A percentile compares a stretch with the other conserved stretches of the same genome.
Conservation (phyloP, 2,329 filamentous ascomycete species). For the Hymenoscyphus occultus region DNA sequence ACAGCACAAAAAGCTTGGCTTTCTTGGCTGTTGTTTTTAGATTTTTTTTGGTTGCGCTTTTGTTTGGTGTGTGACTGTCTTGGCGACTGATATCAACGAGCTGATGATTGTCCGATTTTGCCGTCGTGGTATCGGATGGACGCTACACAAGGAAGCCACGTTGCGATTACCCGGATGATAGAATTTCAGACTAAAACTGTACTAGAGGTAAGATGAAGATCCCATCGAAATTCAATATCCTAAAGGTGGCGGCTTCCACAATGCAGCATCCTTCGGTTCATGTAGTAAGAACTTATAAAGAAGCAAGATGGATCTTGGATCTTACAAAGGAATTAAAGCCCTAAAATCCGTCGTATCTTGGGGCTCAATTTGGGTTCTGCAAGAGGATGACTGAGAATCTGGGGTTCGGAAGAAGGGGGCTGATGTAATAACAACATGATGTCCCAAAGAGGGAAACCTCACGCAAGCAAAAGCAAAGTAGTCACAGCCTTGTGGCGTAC, state of each 20-base stretch:
- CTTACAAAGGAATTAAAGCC: not conserved
- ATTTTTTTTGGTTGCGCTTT: not conserved
- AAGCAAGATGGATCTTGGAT: not conserved
- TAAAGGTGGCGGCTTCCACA: not conserved
- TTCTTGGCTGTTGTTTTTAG: not conserved
- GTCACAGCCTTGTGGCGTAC: not conserved
- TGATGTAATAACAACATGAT: slow-evolving; percentile 2
- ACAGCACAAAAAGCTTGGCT: not conserved
- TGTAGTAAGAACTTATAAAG: not conserved
- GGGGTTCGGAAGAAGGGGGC: not conserved
- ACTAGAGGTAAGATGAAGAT: not conserved
- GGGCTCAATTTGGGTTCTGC: not conserved
- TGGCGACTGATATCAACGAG: not conserved
- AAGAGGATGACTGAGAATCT: slow-evolving; percentile 2
- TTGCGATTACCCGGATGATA: not conserved
- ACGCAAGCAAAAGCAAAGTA: not conserved
- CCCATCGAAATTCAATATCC: not conserved
- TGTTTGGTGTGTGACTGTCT: not conserved
- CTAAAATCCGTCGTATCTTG: not conserved
- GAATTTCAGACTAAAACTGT: not conserved
- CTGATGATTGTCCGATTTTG: slow-evolving; percentile 2
- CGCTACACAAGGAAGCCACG: slow-evolving; percentile 2
- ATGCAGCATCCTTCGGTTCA: not conserved
- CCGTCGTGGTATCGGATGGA: not conserved
- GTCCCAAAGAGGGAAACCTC: not conserved